phyloP scores from a whole-genome alignment of 768 basidiomycete species.

The Agrocybe pediades region DNA sequence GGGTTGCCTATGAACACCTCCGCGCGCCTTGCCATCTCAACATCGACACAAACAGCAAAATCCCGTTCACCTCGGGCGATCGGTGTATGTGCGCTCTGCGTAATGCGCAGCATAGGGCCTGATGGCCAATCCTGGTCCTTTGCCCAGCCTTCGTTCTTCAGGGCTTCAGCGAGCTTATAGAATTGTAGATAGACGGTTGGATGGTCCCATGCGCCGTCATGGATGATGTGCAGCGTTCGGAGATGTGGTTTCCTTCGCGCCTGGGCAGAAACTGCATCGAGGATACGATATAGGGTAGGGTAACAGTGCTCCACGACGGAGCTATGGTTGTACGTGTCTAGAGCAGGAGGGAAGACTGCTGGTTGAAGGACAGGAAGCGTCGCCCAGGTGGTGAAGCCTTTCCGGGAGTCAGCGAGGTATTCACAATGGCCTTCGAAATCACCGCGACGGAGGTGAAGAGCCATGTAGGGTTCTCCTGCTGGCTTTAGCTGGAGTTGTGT shows the following conservation, averaged over 20 bases:
- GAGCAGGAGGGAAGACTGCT: constrained; percentile 34
- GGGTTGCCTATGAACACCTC: constrained; percentile 49
- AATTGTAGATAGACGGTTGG: constrained; percentile 43
- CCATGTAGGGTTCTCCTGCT: constrained; percentile 41
- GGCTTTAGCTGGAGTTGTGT: constrained; percentile 31
- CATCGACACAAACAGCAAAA: constrained; percentile 45
- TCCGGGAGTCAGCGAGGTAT: constrained; percentile 30
- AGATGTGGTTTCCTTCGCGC: constrained; percentile 36
- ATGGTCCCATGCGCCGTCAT: constrained; percentile 51
- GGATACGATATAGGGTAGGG: constrained; percentile 40
- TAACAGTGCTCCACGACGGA: constrained; percentile 48
- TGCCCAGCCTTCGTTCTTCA: constrained; percentile 37
- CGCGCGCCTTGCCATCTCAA: constrained; percentile 44
- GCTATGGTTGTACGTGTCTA: constrained; percentile 34
- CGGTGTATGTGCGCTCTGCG: constrained; percentile 40
- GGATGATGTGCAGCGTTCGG: constrained; percentile 42
- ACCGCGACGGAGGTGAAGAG: constrained; percentile 49
- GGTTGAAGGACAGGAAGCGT: constrained; percentile 39
- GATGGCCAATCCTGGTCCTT: constrained; percentile 34
- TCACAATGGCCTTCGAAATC: constrained; percentile 47
- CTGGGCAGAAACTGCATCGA: constrained; percentile 38
- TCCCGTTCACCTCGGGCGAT: constrained; percentile 41
- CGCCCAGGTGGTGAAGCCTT: constrained; percentile 50
- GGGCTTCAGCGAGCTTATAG: constrained; percentile 38
- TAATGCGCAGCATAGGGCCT: constrained; percentile 43